Evolutionary conservation across 805 yeast genomes (phyloP).

Genomic region (Yarrowia deformans): DNA sequence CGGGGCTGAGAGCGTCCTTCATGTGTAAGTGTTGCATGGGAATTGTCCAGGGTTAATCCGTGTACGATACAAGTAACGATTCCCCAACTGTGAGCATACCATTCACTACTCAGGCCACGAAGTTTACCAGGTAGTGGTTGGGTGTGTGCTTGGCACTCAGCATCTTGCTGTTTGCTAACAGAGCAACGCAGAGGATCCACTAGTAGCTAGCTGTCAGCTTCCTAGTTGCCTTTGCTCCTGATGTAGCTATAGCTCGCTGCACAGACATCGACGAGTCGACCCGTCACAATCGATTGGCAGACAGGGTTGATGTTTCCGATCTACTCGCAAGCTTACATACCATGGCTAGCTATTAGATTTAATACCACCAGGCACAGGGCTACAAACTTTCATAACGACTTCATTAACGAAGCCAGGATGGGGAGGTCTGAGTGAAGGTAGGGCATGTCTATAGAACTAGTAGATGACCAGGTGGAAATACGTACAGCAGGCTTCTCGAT

Average conservation of each 20-base stretch:
- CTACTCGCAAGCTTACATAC: neutral
- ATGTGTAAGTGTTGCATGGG: neutral
- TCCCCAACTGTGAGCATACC: neutral
- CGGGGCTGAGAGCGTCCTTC: neutral
- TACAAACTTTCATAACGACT: slow-evolving; percentile 1
- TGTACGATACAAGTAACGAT: neutral
- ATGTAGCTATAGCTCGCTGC: too few species aligned
- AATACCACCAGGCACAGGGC: neutral
- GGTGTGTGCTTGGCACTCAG: too few species aligned
- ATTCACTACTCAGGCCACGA: neutral
- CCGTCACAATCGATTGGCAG: neutral
- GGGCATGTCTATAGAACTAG: too few species aligned
- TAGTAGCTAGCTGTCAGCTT: too few species aligned
- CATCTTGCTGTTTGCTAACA: too few species aligned
- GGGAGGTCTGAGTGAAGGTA: neutral
- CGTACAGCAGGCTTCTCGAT: too few species aligned
- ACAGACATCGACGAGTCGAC: too few species aligned
- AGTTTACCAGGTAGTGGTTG: too few species aligned
- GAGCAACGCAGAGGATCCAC: neutral
- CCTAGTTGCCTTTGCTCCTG: too few species aligned
- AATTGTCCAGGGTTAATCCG: neutral
- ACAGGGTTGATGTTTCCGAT: neutral
- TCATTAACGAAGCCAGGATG: neutral
- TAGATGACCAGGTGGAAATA: too few species aligned
- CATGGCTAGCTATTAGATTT: neutral